These are phyloP conservation scores for Aspergillus sp. DNA, from an alignment of 2,329 filamentous ascomycete species.

Conservation along the genomic window DNA sequence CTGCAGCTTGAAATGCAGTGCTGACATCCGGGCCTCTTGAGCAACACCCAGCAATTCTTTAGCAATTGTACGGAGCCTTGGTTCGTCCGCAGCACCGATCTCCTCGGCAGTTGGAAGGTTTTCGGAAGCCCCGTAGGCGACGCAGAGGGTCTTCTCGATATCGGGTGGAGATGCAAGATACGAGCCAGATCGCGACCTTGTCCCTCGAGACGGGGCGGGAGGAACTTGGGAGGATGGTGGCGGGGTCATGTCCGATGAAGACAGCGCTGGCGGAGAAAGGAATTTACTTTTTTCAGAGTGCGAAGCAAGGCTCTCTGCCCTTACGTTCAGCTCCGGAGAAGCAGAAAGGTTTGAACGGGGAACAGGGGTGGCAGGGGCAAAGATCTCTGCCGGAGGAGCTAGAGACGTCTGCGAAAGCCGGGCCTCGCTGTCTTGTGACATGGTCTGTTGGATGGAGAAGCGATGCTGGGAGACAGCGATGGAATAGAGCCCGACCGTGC, in stretches of 20 bases:
- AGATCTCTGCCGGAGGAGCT: constrained; percentile 39
- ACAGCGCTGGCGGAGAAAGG: constrained; percentile 46
- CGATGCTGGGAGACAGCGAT: constrained; percentile 8
- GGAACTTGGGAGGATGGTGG: constrained; percentile 62
- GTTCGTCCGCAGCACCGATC: constrained; percentile 51
- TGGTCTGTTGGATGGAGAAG: constrained; percentile 16
- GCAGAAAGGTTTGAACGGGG: constrained; percentile 33
- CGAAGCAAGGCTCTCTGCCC: constrained; percentile 31
- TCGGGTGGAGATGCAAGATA: constrained; percentile 50
- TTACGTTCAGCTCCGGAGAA: constrained; percentile 35
- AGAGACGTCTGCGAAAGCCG: constrained; percentile 34
- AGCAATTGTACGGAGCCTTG: constrained; percentile 56
- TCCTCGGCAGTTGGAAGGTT: constrained; percentile 51
- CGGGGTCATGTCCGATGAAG: constrained; percentile 58
- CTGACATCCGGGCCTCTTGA: constrained; percentile 74
- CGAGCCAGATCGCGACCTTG: constrained; percentile 39
- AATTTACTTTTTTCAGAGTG: constrained; percentile 33
- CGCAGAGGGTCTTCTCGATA: constrained; percentile 42
- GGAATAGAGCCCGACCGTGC: constrained; percentile 17
- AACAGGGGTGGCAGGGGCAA: constrained; percentile 35
- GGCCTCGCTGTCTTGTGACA: constrained; percentile 32
- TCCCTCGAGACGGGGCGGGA: constrained; percentile 41
- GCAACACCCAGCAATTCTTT: constrained; percentile 54
- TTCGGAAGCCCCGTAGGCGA: constrained; percentile 43
- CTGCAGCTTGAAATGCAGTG: constrained; percentile 87